Percentiles rank a stretch among this genome's conserved stretches.
These are phyloP conservation scores for Neofusicoccum laricinum DNA, from an alignment of 2,329 filamentous ascomycete genomes.

Conservation along the genomic window DNA sequence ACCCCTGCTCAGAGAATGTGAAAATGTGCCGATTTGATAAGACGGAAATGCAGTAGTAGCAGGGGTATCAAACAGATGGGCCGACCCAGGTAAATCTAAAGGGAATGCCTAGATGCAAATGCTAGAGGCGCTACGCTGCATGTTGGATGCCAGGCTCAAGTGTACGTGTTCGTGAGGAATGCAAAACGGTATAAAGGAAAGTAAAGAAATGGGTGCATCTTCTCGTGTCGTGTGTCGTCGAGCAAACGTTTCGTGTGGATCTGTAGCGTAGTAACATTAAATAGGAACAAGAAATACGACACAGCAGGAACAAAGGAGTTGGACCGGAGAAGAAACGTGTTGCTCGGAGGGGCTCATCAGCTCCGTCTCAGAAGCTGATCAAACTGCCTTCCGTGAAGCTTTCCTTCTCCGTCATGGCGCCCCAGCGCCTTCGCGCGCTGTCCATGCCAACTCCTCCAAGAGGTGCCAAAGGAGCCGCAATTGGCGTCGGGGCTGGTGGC, in stretches of 20 bases:
- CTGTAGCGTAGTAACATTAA: neutral
- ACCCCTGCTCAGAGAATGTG: constrained; percentile 7
- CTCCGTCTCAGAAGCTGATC: constrained; percentile 12
- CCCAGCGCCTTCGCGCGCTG: neutral
- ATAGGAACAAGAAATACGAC: neutral
- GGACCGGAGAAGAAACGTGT: neutral
- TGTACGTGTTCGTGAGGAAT: neutral
- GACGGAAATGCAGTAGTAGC: neutral
- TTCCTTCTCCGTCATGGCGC: neutral
- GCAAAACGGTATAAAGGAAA: neutral
- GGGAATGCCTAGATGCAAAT: neutral
- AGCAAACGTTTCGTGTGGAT: neutral
- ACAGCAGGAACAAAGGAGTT: neutral
- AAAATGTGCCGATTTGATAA: neutral
- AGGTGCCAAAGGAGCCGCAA: neutral
- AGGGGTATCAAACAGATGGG: constrained; percentile 15
- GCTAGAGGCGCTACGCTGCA: neutral
- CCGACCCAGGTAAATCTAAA: constrained; percentile 9
- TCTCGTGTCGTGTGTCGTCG: neutral
- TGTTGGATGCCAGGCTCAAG: neutral
- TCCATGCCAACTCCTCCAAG: neutral
- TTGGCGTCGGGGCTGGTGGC: neutral
- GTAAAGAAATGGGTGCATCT: neutral
- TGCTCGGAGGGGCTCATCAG: neutral
- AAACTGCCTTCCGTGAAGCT: neutral